These are phyloP conservation scores for Heliocybe sulcata DNA, from an alignment of 1,284 basidiomycete species.

Conservation along the genomic window DNA sequence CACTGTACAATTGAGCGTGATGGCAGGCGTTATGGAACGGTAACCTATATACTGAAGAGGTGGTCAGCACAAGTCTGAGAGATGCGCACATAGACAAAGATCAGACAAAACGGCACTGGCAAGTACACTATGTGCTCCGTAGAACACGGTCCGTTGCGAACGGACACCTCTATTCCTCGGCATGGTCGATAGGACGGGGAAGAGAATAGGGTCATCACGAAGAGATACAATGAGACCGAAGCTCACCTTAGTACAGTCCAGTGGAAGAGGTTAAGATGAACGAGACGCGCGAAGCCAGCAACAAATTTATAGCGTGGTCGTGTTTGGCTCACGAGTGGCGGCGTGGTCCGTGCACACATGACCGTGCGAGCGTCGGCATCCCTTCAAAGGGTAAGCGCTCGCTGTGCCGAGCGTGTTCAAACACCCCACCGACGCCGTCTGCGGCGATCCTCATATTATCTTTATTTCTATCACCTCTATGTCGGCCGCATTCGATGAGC, in stretches of 20 bases:
- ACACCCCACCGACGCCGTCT: neutral
- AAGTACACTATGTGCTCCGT: slow-evolving; percentile 63
- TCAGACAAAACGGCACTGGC: slow-evolving; percentile 82
- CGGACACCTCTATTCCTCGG: slow-evolving; percentile 67
- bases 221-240: slow-evolving; percentile 12
- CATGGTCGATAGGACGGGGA: slow-evolving; percentile 80
- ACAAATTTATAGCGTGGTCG: neutral
- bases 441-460: neutral
- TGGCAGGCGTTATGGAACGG: too few relatives aligned
- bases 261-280: neutral
- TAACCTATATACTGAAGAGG: too few relatives aligned
- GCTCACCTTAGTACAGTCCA: slow-evolving; percentile 6
- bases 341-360: neutral
- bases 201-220: slow-evolving; percentile 73
- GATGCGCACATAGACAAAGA: slow-evolving; percentile 13
- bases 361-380: neutral
- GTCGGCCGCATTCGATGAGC: neutral
- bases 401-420: neutral
- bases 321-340: neutral
- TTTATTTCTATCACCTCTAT: neutral
- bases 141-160: slow-evolving; percentile 62
- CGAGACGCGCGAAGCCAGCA: neutral
- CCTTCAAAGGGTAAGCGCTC: neutral
- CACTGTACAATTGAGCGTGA: neutral
- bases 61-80: neutral